Evolutionary conservation across 441 rosid species (phyloP).

Genomic region (Erysimum cheiri): DNA sequence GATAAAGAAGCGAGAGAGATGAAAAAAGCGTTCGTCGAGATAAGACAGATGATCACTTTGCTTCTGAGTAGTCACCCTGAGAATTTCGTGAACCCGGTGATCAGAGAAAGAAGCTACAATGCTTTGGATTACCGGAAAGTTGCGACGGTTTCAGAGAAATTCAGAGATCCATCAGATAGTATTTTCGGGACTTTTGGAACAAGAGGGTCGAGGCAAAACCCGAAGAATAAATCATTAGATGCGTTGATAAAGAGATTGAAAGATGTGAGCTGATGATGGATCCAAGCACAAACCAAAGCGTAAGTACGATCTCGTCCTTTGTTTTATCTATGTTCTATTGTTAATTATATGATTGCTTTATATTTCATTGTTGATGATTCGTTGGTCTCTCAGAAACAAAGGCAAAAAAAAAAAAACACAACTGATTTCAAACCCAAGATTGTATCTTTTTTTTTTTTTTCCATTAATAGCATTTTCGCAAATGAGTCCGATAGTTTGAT

Average conservation of each 20-base stretch:
- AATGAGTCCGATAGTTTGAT: constrained; percentile 1
- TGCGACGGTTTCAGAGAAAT: constrained; percentile 77
- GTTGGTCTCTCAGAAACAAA: constrained; percentile 28
- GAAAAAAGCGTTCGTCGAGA: constrained; percentile 81
- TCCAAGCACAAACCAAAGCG: constrained; percentile 39
- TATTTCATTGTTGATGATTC: constrained; percentile 46
- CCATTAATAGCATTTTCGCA: constrained; percentile 20
- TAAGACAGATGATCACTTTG: constrained; percentile 83
- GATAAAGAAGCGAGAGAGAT: constrained; percentile 82
- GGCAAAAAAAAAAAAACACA: not conserved
- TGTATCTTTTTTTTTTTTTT: constrained; percentile 6
- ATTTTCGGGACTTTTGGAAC: constrained; percentile 89
- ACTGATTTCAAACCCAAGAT: constrained; percentile 33
- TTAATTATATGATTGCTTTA: constrained; percentile 48
- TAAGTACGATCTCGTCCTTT: constrained; percentile 40
- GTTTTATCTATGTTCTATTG: constrained; percentile 37
- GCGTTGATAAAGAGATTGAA: constrained; percentile 81
- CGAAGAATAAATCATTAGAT: constrained; percentile 91
- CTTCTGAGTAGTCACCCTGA: constrained; percentile 90
- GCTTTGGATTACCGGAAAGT: constrained; percentile 83
- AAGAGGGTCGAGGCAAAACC: constrained; percentile 84
- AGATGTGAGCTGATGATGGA: constrained; percentile 67
- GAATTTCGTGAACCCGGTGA: constrained; percentile 82
- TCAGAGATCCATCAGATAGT: constrained; percentile 87
- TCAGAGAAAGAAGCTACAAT: constrained; percentile 87